Conservation (phyloP, 192 early-diverging fungal genomes). For the Dispira simplex region DNA sequence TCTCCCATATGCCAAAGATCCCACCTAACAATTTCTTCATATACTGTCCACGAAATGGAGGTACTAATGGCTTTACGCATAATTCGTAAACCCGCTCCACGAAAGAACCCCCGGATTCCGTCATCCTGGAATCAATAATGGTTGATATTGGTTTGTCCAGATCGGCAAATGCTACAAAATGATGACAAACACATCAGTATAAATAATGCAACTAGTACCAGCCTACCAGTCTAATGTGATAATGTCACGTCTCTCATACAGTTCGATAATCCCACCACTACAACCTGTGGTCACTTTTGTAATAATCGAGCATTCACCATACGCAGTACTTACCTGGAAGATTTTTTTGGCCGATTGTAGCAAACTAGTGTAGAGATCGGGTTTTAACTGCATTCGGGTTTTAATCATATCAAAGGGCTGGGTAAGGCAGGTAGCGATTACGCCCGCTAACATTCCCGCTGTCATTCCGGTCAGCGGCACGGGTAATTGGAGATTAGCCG, state of each 20-base stretch:
- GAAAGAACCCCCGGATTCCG: conserved; percentile 59
- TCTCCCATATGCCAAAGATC: neutral
- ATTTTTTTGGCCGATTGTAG: conserved; percentile 29
- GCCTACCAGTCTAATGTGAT: neutral
- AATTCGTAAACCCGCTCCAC: conserved; percentile 66
- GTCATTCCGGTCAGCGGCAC: conserved; percentile 44
- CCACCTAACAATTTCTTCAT: conserved; percentile 56
- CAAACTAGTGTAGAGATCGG: conserved; percentile 43
- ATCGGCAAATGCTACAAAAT: neutral
- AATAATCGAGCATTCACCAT: neutral
- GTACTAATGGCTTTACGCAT: conserved; percentile 70
- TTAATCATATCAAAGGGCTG: conserved; percentile 93
- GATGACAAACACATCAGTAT: neutral
- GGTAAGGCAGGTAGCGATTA: conserved; percentile 61
- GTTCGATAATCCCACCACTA: neutral
- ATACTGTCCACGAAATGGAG: conserved; percentile 86
- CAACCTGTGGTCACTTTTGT: neutral
- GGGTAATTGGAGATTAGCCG: conserved; percentile 22
- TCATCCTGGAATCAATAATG: conserved; percentile 41
- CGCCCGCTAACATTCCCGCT: conserved; percentile 46
- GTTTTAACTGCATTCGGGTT: conserved; percentile 83
- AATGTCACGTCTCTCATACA: neutral
- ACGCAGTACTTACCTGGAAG: conserved; percentile 19
- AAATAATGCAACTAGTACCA: neutral
- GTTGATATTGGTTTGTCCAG: neutral